Base-by-base conservation (phyloP, 2,329 filamentous ascomycete genomes). In the Scedosporium dehoogii region DNA sequence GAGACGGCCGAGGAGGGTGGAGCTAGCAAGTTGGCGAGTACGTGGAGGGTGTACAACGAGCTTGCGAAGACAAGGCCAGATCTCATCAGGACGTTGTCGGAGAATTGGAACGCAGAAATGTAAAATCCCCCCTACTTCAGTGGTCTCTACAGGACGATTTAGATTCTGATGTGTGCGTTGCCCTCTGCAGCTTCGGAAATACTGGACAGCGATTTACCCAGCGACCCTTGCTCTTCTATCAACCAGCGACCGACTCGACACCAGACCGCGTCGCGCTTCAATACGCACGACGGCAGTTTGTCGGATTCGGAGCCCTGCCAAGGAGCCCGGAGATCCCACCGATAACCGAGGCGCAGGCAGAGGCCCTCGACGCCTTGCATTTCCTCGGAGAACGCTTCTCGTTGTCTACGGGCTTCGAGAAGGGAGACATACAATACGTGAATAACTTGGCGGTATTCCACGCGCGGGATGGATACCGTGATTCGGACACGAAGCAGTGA, bases 181-280 rank as follows among this genome's bases (percentile, higher is more conserved):
- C 4, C 33, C 6, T 38, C 9, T 12, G 3, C 10, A 38, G 33
- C 1, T 42, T 10, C 23, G 9, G 12, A 74, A 73, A 27, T 25
- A 58, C 56, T 85, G 82, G 12, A 33, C 75, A 56, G 1, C 63
- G 76, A 14, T 85, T 78, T 67, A 75, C 69, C 55, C 69, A 73
- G 12, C 75, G 82, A 0, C 83, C 85, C 1, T 73, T 87, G 4
- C 70, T 87, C 4, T 81, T 84, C 70, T 78, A 84, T 67, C 80
- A 84, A 58, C 78, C 81, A 0, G 75, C 77, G 9, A 80, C 75
- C 0, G 71, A 66, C 0, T 70, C 69, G 1, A 68, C 70, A 0
- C 81, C 83, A 0, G 80, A 87, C 67, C 77, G 83, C 1, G 70
- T 87, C 1, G 71, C 84, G 6, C 78, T 88, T 33, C 84, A 87